These are phyloP conservation scores for Canariomyces notabilis DNA, from an alignment of 2,329 filamentous ascomycete species.

Conservation along the genomic window DNA sequence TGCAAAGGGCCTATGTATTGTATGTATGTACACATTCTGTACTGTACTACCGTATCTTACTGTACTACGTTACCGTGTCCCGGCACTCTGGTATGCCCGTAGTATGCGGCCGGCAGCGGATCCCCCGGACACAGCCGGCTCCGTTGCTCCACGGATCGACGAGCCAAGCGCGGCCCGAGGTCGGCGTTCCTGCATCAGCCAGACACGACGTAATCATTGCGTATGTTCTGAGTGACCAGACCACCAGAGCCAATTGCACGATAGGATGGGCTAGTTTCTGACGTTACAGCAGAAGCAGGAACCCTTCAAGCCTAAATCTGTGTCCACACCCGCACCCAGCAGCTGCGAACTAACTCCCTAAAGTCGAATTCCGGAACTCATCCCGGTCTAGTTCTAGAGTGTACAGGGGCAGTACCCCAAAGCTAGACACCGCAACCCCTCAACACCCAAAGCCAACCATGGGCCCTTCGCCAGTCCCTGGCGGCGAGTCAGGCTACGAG, in stretches of 20 bases:
- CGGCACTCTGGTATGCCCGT: neutral
- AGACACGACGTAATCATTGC: conserved; percentile 4
- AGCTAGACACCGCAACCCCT: neutral
- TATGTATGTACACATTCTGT: too few relatives aligned
- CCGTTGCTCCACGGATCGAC: too few relatives aligned
- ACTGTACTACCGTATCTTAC: neutral
- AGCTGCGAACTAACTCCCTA: neutral
- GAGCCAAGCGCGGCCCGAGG: neutral
- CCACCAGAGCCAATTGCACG: neutral
- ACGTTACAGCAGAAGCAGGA: neutral
- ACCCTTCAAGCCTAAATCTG: neutral
- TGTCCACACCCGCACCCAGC: neutral
- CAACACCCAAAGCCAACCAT: neutral
- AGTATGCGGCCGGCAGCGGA: too few relatives aligned
- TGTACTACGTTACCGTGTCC: neutral
- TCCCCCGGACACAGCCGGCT: too few relatives aligned
- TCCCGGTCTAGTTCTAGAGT: neutral
- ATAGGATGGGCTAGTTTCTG: neutral
- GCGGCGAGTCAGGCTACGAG: conserved; percentile 22
- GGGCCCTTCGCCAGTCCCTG: neutral
- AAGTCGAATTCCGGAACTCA: too few relatives aligned
- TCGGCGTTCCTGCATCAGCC: neutral
- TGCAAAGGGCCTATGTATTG: too few relatives aligned
- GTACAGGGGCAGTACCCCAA: neutral
- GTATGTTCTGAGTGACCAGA: neutral